phyloP scores from a whole-genome alignment of 805 yeast species.

The Zygosaccharomyces kombuchaensis region DNA sequence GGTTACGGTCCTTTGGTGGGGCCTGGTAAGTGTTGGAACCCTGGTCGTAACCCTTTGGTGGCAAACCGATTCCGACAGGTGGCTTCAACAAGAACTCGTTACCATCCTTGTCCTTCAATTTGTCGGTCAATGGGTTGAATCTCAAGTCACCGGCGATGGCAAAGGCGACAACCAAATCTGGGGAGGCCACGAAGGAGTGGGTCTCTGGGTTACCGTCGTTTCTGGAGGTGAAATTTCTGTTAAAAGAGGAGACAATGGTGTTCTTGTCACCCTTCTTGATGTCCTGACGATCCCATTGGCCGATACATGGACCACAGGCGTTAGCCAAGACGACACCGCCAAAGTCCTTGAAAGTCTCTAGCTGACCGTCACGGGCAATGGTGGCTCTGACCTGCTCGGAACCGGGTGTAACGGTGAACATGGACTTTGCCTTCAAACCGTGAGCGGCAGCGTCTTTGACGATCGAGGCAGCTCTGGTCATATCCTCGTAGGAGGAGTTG shows the following conservation, averaged over 20 bases:
- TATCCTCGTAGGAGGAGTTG: constrained; percentile 96
- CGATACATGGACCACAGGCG: constrained; percentile 99
- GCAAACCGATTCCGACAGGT: constrained; percentile 89
- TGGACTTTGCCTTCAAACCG: constrained; percentile 87
- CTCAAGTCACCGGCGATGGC: constrained; percentile 95
- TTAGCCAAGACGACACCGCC: constrained; percentile 95
- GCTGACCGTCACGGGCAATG: constrained; percentile 92
- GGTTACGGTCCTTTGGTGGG: constrained; percentile 82
- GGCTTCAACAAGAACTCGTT: constrained; percentile 83
- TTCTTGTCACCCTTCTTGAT: constrained; percentile 91
- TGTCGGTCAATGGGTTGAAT: constrained; percentile 92
- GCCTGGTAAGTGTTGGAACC: constrained; percentile 97
- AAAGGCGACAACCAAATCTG: constrained; percentile 92
- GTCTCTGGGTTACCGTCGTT: constrained; percentile 98
- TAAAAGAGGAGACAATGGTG: constrained; percentile 95
- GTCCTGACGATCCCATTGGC: constrained; percentile 97
- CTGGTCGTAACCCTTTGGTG: constrained; percentile 81
- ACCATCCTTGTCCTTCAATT: constrained; percentile 83
- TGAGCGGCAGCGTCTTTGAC: constrained; percentile 85
- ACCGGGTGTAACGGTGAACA: constrained; percentile 95
- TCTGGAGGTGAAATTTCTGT: constrained; percentile 97
- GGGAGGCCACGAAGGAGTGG: constrained; percentile 95
- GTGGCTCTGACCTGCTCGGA: constrained; percentile 98
- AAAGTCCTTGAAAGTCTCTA: constrained; percentile 79
- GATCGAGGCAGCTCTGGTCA: constrained; percentile 93